Conservation (phyloP, 371 early-diverging fungal genomes). For the Massospora cicadina region DNA sequence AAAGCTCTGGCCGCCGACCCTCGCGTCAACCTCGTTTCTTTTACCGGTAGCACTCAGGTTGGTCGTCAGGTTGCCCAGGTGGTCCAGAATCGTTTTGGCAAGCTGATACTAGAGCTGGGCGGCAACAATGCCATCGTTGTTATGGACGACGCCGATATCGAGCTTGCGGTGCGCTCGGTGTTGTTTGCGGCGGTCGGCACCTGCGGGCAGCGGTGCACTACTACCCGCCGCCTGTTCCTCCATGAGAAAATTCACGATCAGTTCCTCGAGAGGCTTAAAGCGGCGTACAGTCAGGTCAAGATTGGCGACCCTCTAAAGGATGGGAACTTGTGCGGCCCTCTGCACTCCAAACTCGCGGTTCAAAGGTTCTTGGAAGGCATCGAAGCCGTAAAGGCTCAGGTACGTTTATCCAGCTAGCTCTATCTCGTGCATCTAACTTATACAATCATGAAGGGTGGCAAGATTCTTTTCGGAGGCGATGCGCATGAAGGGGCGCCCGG, state of each 20-base stretch:
- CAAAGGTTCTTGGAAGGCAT: slow-evolving; percentile 53
- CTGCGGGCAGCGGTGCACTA: slow-evolving; percentile 93
- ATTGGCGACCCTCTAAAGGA: slow-evolving; percentile 78
- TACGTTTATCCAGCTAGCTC: background rate
- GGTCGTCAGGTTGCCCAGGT: slow-evolving; percentile 55
- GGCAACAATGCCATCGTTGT: slow-evolving; percentile 94
- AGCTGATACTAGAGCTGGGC: slow-evolving; percentile 75
- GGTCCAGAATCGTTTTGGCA: slow-evolving; percentile 81
- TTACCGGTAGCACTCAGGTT: slow-evolving; percentile 55
- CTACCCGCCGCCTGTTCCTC: slow-evolving; percentile 81
- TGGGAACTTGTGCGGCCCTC: slow-evolving; percentile 81
- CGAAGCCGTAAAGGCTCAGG: slow-evolving; percentile 46
- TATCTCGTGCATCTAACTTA: background rate
- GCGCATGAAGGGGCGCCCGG: slow-evolving; percentile 44
- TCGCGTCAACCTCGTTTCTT: slow-evolving; percentile 62
- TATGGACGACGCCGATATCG: slow-evolving; percentile 83
- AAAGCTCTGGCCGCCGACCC: slow-evolving; percentile 48
- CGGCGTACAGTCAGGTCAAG: slow-evolving; percentile 75
- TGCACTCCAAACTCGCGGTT: slow-evolving; percentile 78
- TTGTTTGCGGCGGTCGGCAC: slow-evolving; percentile 95
- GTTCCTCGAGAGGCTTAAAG: slow-evolving; percentile 53
- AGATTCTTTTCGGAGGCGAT: slow-evolving; percentile 70
- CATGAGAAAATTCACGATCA: slow-evolving; percentile 80
- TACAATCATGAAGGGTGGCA: slow-evolving; percentile 38
- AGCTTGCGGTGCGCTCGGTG: slow-evolving; percentile 73